Percentiles rank a stretch among this genome's conserved stretches.
Conservation (phyloP, 345 rosid genomes). For the Populus pruinosa region DNA sequence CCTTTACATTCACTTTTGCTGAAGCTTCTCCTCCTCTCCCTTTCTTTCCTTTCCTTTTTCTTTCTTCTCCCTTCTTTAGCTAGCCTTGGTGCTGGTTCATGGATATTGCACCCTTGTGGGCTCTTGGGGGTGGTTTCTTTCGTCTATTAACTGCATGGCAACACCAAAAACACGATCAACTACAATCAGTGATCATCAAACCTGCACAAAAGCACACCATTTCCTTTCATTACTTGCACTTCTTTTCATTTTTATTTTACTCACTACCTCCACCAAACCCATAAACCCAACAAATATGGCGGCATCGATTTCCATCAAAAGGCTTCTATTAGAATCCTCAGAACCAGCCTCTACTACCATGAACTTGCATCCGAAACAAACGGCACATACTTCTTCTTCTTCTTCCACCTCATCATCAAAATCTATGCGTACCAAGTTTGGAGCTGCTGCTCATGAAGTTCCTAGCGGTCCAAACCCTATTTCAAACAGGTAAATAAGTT, state of each 20-base stretch:
- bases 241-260: constrained; percentile 38
- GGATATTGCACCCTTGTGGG: constrained; percentile 97
- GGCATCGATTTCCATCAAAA: constrained; percentile 27
- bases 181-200: constrained; percentile 8
- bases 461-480: constrained; percentile 94
- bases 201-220: constrained; percentile 35
- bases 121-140: constrained; percentile 78
- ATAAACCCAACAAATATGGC: constrained; percentile 6
- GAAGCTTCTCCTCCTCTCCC: constrained; percentile 35
- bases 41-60: constrained; percentile 1
- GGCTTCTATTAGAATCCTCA: constrained; percentile 46
- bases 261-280: constrained; percentile 25
- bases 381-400: constrained; percentile 22
- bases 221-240: constrained; percentile 34
- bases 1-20: constrained; percentile 44
- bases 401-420: constrained; percentile 4
- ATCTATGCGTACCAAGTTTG: constrained; percentile 36
- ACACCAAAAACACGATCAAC: constrained; percentile 36
- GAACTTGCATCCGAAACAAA: constrained; percentile 39
- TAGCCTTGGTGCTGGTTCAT: constrained; percentile 67
- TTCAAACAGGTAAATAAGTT: constrained; percentile 50
- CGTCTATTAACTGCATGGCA: constrained; percentile 69
- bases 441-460: constrained; percentile 64
- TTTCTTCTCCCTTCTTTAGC: constrained; percentile 20
- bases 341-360: constrained; percentile 33